Base-by-base conservation (phyloP, 2,329 filamentous ascomycete genomes). In the Aspergillus sp. region DNA sequence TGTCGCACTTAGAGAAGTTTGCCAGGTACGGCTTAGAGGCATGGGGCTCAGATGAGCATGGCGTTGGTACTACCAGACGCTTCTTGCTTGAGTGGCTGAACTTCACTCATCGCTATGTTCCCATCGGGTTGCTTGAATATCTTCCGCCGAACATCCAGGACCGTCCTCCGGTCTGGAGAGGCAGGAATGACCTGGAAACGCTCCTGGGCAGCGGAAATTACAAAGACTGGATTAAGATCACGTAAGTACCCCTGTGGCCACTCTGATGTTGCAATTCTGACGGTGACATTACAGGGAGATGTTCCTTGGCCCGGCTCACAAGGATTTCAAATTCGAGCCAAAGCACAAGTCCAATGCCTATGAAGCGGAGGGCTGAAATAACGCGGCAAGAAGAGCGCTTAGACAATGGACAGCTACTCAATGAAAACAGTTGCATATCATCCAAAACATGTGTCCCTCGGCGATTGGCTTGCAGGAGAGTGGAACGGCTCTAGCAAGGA, bases 141-240 rank as follows among this genome's bases (percentile, higher is more conserved):
- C 69, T 98, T 32, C 91, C 91, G 26, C 88, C 91, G 0, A 81
- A 71, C 47, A 74, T 98, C 32, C 86, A 95, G 51, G 89, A 98
- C 56, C 72, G 91, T 13, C 85, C 91, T 29, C 89, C 89, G 4
- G 76, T 78, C 28, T 98, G 82, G 55, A 74, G 69, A 48, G 88
- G 89, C 13, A 72, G 91, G 37, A 81, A 91, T 60, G 91, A 98
- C 33, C 61, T 98, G 53, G 91, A 98, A 72, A 93, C 85, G n/a
- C 65, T 98, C 44, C 71, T 98, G 63, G 80, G 80, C 10, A 95
- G 86, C 61, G 75, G 77, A 42, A 86, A 96, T 61, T 95, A 93
- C 65, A 82, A 81, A 64, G 91, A 98, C 60, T 98, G 91, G 91
- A 86, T 98, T 58, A 96, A 94, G 68, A 93, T 98, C 51, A 93